phyloP scores from a whole-genome alignment of 768 basidiomycete species.

The Mycena epipterygia region DNA sequence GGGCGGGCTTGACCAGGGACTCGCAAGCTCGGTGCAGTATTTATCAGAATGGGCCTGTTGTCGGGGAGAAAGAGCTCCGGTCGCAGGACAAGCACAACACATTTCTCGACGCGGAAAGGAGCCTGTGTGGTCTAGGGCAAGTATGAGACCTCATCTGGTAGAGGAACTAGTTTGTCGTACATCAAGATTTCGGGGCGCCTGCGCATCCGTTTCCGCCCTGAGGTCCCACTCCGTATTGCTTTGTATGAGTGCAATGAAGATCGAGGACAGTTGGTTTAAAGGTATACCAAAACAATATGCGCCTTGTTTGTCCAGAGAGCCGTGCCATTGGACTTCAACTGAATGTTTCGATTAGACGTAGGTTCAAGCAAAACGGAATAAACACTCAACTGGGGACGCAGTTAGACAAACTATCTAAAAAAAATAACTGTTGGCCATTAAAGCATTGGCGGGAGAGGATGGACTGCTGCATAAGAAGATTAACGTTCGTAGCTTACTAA shows the following conservation, averaged over 20 bases:
- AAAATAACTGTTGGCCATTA: background rate
- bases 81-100: background rate
- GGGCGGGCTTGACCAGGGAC: background rate
- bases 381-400: no score
- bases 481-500: background rate
- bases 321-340: no score
- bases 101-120: no score
- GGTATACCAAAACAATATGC: no score
- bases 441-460: background rate
- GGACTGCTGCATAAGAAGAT: background rate
- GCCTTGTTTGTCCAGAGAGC: no score
- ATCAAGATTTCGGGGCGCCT: background rate
- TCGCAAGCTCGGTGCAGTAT: background rate
- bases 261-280: no score
- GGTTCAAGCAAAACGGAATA: background rate
- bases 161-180: background rate
- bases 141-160: background rate
- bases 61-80: background rate
- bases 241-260: no score
- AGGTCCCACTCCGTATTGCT: background rate
- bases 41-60: background rate
- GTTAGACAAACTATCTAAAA: background rate
- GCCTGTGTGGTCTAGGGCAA: background rate
- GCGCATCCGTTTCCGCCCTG: no score
- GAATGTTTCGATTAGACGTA: no score